These are phyloP conservation scores for Aspergillus steynii DNA, from an alignment of 495 filamentous ascomycete genomes.

Conservation along the genomic window DNA sequence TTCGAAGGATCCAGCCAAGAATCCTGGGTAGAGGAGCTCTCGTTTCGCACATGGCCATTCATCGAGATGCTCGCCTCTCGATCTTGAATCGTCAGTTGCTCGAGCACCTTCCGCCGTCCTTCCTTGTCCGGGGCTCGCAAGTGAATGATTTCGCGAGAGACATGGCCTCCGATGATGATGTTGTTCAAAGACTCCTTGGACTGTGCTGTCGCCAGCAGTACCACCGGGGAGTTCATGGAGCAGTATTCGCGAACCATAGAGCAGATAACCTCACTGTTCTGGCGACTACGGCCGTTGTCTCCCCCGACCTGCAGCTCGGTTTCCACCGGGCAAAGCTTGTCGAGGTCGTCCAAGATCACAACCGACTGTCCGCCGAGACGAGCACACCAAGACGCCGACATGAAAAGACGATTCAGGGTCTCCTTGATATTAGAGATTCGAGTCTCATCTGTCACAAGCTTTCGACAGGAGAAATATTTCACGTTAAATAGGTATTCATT, in stretches of 20 bases:
- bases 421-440: conserved; percentile 90
- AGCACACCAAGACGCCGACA: conserved; percentile 85
- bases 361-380: conserved; percentile 78
- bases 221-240: conserved; percentile 69
- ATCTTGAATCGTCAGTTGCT: conserved; percentile 56
- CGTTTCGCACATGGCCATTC: conserved; percentile 34
- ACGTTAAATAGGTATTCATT: conserved; percentile 69
- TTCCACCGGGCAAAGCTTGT: conserved; percentile 87
- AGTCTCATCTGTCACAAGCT: conserved; percentile 83
- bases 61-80: conserved; percentile 41
- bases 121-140: conserved; percentile 92
- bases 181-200: conserved; percentile 86
- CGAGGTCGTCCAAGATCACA: conserved; percentile 89
- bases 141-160: conserved; percentile 79
- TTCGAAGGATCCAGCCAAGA: conserved; percentile 73
- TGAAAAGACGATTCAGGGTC: conserved; percentile 76
- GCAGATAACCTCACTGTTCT: conserved; percentile 87
- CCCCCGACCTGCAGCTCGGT: conserved; percentile 89
- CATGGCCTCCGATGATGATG: conserved; percentile 74
- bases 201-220: conserved; percentile 87
- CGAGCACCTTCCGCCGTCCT: conserved; percentile 75
- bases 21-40: conserved; percentile 46
- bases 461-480: conserved; percentile 79
- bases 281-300: conserved; percentile 87
- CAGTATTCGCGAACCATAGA: conserved; percentile 82